Evolutionary conservation across 495 filamentous ascomycete genomes (phyloP), one percentile per base, ranked within the genome.

Genomic region (Achaetomiella virescens): DNA sequence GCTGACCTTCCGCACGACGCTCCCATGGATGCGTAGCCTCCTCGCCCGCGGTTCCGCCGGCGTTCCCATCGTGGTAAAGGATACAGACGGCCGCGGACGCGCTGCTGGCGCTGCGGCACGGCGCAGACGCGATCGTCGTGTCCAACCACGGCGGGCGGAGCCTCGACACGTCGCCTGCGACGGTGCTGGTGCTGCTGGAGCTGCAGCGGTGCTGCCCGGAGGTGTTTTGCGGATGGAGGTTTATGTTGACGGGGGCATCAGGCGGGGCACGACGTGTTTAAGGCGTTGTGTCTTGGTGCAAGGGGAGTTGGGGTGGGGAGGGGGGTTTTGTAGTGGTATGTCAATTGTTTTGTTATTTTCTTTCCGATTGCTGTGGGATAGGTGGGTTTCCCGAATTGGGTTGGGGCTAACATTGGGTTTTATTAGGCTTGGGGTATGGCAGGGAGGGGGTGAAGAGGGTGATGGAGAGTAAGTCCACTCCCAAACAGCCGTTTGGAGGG

Each of bases 71-170:
- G 72, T 86, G 12, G 53, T 87, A 0, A 88, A 89, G 57, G 86
- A 73, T 90, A 1, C 83, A 87, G 62, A 79, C 78, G 2, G 77
- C 75, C 0, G 76, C 75, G 48, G 85, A 89, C 67, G 84, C 83
- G 2, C 66, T 74, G 11, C 61, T 72, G 44, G 86, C 85, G 0
- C 64, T 78, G 63, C 71, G 81, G 40, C 59, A 69, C 38, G 80
- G 80, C 0, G 77, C 81, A 8, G 75, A 84, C 17, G 85, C 78
- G 5, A 84, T 90, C 9, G 72, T 79, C 25, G 63, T 81, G 5
- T 81, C 76, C 47, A 90, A 90, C 54, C 87, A 90, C 65, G 87
- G 87, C 9, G 87, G 87, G 0, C 63, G 87, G 25, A 82, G 79
- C 54, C 62, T 88, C 4, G 87, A 91, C 59, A 86, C 81, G 43